Evolutionary conservation across 192 early-diverging fungal genomes (phyloP), one percentile per base, ranked within the genome.

Genomic region (Coemansia sp.): DNA sequence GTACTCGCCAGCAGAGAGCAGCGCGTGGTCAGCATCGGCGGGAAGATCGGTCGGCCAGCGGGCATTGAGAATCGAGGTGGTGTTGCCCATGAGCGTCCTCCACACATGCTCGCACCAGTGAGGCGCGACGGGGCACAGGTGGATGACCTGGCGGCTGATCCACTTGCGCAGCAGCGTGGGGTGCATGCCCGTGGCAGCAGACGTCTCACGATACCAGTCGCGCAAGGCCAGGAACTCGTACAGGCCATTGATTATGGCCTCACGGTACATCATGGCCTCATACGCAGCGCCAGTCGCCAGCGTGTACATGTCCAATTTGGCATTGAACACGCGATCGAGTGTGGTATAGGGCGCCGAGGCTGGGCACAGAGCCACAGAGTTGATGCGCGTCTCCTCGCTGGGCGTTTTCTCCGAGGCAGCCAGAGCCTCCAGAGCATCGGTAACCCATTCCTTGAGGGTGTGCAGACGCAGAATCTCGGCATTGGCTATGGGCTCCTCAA

Each of bases 91-190:
- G 45, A 97, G 53, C 20, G 85, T 78, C 36, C 72, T 73, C 95
- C 95, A 99, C 43, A 98, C 75, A 73, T 95, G 82, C 77, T 99
- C 96, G 48, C 89, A 85, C 92, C 92, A 97, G 85, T 98, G 96
- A 13, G 97, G 92, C 23, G 89, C 87, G 62, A 99, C 88, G 25
- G 97, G 96, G 39, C 89, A 81, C 53, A 99, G 72, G 60, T 94
- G 68, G 58, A 99, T 75, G 38, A 93, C 85, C 81, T 96, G 94
- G 47, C 91, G 76, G 55, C 90, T 88, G 65, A 95, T 90, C 78
- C 91, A 97, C 64, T 88, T 88, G 64, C 79, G 72, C 31, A 97
- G 78, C 73, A 98, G 77, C 45, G 93, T 93, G 41, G 76, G 72
- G 80, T 98, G 94, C 94, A 97, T 95, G 37, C 91, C 93, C 26